Evolutionary conservation across 768 basidiomycete genomes (phyloP), one percentile per base, ranked within the genome.

Genomic region (Zangia roseola): DNA sequence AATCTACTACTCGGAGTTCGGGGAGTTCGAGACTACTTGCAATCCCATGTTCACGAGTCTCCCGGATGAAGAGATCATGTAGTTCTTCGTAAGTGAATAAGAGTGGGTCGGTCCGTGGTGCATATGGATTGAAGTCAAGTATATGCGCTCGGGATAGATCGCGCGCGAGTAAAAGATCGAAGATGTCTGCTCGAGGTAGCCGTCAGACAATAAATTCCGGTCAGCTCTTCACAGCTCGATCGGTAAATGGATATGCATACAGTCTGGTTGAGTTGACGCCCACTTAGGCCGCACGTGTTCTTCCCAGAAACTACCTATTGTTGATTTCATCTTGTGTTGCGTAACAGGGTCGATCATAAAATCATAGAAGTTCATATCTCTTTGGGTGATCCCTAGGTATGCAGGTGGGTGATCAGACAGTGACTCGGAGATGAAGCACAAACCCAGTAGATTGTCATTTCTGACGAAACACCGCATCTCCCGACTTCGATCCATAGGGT

Each of bases 381-480:
- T 80, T 64, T 97, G 95, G 1, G 85, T 84, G 23, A 95, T 84
- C 16, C 82, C 92, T 95, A 59, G 6, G 16, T 19, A 43, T 25
- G 31, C 6, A 10, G 36, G 19, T 54, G 16, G 25, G 23, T 35
- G 10, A 52, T n/a, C 6, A 14, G 37, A 9, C 8, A 26, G 7
- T 0, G 2, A 39, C 9, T 44, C 13, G 16, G 6, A 47, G 10
- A 20, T 6, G 19, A 46, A 9, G 26, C 12, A 62, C 59, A 33
- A 40, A 94, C 94, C 95, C 19, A 97, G 57, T 6, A 98, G 71
- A 2, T 56, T 67, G 45, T 84, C 77, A 10, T 82, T 71, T 25
- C 91, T 76, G 8, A 97, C 91, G 62, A 98, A 97, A 72, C 94
- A 95, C 17, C 95, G 76, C 43, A 97, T 68, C 67, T 98, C 94